These are phyloP conservation scores for Mortierella antarctica DNA, from an alignment of 192 early-diverging fungal species.

Conservation along the genomic window DNA sequence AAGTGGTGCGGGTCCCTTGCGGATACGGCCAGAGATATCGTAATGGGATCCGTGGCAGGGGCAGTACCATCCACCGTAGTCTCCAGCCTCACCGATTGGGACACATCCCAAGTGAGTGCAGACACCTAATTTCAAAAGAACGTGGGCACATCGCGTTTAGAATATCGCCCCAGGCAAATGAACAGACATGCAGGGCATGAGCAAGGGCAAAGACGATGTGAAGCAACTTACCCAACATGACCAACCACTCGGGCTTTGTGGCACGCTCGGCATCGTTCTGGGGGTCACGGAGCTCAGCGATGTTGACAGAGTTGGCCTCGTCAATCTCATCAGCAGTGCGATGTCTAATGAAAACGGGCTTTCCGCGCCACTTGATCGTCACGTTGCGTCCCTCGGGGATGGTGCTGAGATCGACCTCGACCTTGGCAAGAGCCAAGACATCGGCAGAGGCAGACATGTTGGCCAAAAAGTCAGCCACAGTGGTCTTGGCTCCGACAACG, in stretches of 20 bases:
- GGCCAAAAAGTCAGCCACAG: conserved; percentile 84
- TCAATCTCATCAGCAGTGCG: conserved; percentile 94
- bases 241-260: conserved; percentile 95
- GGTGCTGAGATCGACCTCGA: conserved; percentile 90
- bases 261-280: conserved; percentile 92
- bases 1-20: conserved; percentile 97
- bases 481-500: conserved; percentile 89
- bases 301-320: conserved; percentile 86
- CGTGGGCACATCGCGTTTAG: neutral
- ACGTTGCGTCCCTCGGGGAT: conserved; percentile 98
- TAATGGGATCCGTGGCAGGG: conserved; percentile 99
- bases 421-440: conserved; percentile 97
- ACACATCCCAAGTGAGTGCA: conserved; percentile 92
- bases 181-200: neutral
- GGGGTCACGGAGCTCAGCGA: conserved; percentile 88
- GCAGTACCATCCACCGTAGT: conserved; percentile 99
- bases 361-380: conserved; percentile 99
- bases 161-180: neutral
- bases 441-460: conserved; percentile 97
- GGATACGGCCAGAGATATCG: conserved; percentile 97
- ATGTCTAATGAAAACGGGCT: conserved; percentile 98
- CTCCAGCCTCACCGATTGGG: conserved; percentile 97
- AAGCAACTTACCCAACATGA: conserved; percentile 89
- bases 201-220: neutral
- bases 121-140: conserved; percentile 21